Evolutionary conservation across 805 yeast species (phyloP).

Genomic region (Candida nitratophila): DNA sequence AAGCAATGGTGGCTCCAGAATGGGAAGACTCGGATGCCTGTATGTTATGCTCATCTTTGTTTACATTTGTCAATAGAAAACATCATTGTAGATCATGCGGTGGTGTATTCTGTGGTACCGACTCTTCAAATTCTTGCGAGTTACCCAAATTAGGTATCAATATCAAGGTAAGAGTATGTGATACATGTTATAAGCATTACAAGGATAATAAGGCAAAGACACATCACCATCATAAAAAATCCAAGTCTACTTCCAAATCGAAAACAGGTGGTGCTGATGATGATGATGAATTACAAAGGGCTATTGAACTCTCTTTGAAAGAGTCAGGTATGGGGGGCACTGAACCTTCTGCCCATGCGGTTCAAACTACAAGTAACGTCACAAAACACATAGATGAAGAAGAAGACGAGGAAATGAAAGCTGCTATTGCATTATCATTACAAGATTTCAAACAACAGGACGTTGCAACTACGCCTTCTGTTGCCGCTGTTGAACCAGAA

Average conservation of each 20-base stretch:
- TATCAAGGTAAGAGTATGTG: slow-evolving; percentile 91
- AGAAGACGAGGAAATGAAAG: slow-evolving; percentile 83
- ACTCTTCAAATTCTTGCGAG: slow-evolving; percentile 67
- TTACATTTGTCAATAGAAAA: slow-evolving; percentile 78
- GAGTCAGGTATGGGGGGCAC: slow-evolving; percentile 31
- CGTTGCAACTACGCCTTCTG: background rate
- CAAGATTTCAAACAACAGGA: slow-evolving; percentile 48
- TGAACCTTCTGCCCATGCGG: slow-evolving; percentile 4
- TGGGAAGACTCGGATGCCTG: slow-evolving; percentile 96
- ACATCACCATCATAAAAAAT: slow-evolving; percentile 7
- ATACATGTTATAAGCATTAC: slow-evolving; percentile 69
- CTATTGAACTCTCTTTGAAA: slow-evolving; percentile 70
- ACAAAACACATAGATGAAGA: slow-evolving; percentile 33
- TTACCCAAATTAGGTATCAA: slow-evolving; percentile 80
- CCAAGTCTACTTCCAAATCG: slow-evolving; percentile 14
- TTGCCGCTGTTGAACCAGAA: background rate
- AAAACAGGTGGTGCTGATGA: slow-evolving; percentile 26
- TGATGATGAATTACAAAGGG: slow-evolving; percentile 70
- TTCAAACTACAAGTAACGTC: background rate
- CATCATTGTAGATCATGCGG: slow-evolving; percentile 98
- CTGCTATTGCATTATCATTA: slow-evolving; percentile 90
- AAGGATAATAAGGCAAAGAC: slow-evolving; percentile 25
- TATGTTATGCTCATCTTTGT: slow-evolving; percentile 82
- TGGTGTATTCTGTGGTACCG: slow-evolving; percentile 82
- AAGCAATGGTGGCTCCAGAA: slow-evolving; percentile 90